Conservation (phyloP, 257 asterid genomes). For the Capsicum pubescens region DNA sequence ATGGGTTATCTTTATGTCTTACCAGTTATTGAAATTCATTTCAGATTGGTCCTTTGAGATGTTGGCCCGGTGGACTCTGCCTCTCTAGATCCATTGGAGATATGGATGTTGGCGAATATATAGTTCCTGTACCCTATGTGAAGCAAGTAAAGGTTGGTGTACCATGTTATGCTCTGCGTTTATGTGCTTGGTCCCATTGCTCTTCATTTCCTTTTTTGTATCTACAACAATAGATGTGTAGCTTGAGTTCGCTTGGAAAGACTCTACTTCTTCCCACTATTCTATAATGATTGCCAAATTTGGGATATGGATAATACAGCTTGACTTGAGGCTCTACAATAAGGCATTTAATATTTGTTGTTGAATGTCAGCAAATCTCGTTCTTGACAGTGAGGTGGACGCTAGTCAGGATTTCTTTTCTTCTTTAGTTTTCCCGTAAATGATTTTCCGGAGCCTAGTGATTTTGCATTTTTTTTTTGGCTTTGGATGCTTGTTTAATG, state of each 20-base stretch:
- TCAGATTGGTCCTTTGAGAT: slow-evolving; percentile 97
- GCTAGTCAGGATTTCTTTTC: not conserved
- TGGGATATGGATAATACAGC: not conserved
- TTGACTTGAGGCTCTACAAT: slow-evolving; percentile 1
- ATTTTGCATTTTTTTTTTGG: not conserved
- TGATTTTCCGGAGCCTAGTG: not conserved
- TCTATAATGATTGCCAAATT: not conserved
- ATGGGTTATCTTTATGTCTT: slow-evolving; percentile 26
- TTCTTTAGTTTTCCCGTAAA: not conserved
- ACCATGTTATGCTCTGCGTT: not conserved
- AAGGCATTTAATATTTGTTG: not conserved
- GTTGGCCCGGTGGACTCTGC: slow-evolving; percentile 99
- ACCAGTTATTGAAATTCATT: slow-evolving; percentile 28
- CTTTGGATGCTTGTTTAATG: not conserved
- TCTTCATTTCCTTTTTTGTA: slow-evolving; percentile 1
- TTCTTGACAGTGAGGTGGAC: not conserved
- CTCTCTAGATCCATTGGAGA: slow-evolving; percentile 98
- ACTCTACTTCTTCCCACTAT: not conserved
- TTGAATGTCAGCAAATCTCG: not conserved
- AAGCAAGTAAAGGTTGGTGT: slow-evolving; percentile 96
- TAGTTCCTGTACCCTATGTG: slow-evolving; percentile 95
- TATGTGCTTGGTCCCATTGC: slow-evolving; percentile 21
- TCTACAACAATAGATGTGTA: not conserved
- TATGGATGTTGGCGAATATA: slow-evolving; percentile 97
- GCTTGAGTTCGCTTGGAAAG: not conserved